These are phyloP conservation scores for Cyclocybe cylindracea DNA, from an alignment of 768 basidiomycete genomes.

Conservation along the genomic window DNA sequence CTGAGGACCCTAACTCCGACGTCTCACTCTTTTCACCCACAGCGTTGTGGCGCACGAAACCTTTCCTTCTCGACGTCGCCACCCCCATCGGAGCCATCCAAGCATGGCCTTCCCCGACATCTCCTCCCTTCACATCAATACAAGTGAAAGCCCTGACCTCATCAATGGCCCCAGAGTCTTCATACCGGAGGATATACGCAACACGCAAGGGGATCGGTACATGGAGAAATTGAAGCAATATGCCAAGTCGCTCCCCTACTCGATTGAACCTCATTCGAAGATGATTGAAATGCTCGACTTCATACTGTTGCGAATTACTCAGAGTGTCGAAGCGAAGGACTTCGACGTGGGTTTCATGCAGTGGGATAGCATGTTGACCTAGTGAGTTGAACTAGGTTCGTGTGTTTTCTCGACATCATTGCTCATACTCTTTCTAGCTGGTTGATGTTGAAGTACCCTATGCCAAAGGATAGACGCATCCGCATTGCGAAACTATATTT, in stretches of 20 bases:
- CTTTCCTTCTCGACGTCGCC: constrained; percentile 14
- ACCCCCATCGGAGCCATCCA: constrained; percentile 5
- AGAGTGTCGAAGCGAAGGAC: constrained; percentile 79
- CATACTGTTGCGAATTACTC: constrained; percentile 64
- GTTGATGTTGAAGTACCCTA: constrained; percentile 83
- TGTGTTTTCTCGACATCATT: constrained; percentile 4
- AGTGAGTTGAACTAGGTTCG: constrained; percentile 45
- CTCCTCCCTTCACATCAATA: constrained; percentile 41
- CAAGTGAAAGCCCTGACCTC: constrained; percentile 21
- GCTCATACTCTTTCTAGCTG: constrained; percentile 49
- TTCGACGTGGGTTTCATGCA: constrained; percentile 80
- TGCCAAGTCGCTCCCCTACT: constrained; percentile 70
- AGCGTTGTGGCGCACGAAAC: constrained; percentile 8
- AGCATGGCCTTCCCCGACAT: constrained; percentile 50
- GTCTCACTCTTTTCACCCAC: constrained; percentile 14
- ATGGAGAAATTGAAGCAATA: constrained; percentile 63
- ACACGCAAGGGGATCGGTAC: constrained; percentile 42
- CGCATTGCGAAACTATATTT: constrained; percentile 78
- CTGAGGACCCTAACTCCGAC: constrained; percentile 17
- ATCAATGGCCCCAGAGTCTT: constrained; percentile 11
- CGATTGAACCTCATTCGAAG: constrained; percentile 71
- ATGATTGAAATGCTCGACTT: constrained; percentile 79
- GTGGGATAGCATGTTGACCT: constrained; percentile 76
- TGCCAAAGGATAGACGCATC: constrained; percentile 78
- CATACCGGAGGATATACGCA: constrained; percentile 27